Base-by-base conservation (phyloP, 495 filamentous ascomycete genomes). In the Beverwykella pulmonaria region DNA sequence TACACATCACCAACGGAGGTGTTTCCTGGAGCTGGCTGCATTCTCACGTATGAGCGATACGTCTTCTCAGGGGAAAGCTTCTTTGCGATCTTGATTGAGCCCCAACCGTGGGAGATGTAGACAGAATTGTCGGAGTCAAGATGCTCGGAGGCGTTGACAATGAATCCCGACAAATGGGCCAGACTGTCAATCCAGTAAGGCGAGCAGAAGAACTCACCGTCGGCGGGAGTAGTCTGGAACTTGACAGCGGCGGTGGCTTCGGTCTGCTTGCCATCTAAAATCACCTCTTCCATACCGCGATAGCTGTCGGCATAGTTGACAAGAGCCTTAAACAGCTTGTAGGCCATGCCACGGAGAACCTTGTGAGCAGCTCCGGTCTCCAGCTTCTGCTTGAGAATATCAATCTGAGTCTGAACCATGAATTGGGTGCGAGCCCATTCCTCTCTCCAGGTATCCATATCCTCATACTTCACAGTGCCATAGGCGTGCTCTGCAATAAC, bases 171-270 rank as follows among this genome's bases (percentile, higher is more conserved):
- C 29, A 83, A 67, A 63, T 86, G 83, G 27, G 69, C 71, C 6
- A 84, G 47, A 36, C 74, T 77, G 68, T 86, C 83, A 60, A 85
- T 81, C 75, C 76, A 81, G 74, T 76, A 80, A 10, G 81, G 81
- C 8, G 75, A 67, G 62, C 68, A 74, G 67, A 71, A 75, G 67
- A 80, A 82, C 19, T 75, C 72, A 50, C 79, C 79, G 53, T 81
- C 78, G 29, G 77, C 71, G 0, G 70, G 65, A 19, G 71, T 76
- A 26, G 77, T 76, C 58, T 79, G 78, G 74, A 82, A 82, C 22
- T 73, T 58, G 59, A 82, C 67, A 20, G 55, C 58, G 19, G 79
- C 73, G 48, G 76, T 78, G 22, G 79, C 80, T 63, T 82, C 80
- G 39, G 73, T 77, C n/a, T 74, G 60, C 30, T 74, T 72, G 44